These are phyloP conservation scores for Colletotrichum kahawae DNA, from an alignment of 2,329 filamentous ascomycete genomes.

Conservation along the genomic window DNA sequence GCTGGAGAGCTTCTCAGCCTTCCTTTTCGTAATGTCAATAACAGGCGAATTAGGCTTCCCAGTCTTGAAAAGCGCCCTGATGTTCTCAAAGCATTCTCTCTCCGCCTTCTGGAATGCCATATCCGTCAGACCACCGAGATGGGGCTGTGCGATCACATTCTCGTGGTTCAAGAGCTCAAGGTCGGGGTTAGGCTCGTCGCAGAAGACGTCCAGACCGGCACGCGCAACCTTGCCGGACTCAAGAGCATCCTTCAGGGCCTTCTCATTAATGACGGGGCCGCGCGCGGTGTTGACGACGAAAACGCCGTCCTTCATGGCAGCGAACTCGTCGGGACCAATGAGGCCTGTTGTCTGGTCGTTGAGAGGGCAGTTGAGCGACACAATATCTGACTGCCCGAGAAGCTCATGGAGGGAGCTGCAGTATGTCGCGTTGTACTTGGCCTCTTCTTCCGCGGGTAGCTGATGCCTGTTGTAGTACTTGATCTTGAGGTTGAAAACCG, in stretches of 20 bases:
- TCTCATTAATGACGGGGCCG: constrained; percentile 53
- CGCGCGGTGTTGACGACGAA: constrained; percentile 58
- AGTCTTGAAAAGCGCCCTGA: constrained; percentile 41
- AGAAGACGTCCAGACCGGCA: constrained; percentile 55
- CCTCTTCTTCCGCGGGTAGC: constrained; percentile 38
- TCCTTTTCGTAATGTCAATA: constrained; percentile 23
- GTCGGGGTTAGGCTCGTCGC: constrained; percentile 46
- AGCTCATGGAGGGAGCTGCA: constrained; percentile 42
- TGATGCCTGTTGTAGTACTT: constrained; percentile 46
- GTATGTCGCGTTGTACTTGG: constrained; percentile 38
- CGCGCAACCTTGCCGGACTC: constrained; percentile 49
- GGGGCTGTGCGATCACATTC: constrained; percentile 47
- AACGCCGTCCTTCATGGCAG: constrained; percentile 50
- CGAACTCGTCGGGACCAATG: constrained; percentile 44
- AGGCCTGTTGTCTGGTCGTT: constrained; percentile 42
- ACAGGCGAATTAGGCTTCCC: constrained; percentile 44
- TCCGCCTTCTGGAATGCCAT: constrained; percentile 46
- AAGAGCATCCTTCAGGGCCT: constrained; percentile 49
- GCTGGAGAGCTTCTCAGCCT: not conserved
- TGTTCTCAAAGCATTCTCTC: constrained; percentile 51
- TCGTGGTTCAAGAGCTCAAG: constrained; percentile 44
- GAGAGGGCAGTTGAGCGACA: constrained; percentile 45
- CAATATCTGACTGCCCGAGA: constrained; percentile 43
- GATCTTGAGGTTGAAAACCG: constrained; percentile 47
- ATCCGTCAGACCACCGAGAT: constrained; percentile 50